These are phyloP conservation scores for Ambrosia artemisiifolia DNA, from an alignment of 129 eudicot genomes.

Conservation along the genomic window DNA sequence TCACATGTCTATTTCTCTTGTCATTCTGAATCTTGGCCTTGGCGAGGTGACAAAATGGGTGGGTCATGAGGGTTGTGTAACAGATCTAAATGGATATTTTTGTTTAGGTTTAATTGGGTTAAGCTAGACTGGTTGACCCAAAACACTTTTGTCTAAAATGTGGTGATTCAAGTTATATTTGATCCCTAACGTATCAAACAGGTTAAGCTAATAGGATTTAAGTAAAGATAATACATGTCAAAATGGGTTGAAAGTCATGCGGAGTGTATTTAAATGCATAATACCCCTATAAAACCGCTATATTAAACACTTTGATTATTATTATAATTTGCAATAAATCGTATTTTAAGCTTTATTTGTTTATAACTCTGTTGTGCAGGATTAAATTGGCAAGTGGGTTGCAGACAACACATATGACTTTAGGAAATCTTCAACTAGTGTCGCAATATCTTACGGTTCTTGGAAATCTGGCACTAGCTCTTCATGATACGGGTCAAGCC, in stretches of 20 bases:
- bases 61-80: not conserved
- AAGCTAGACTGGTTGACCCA: not conserved
- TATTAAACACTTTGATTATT: not conserved
- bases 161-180: not conserved
- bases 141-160: not conserved
- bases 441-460: conserved; percentile 89
- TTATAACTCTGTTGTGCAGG: conserved; percentile 48
- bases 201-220: not conserved
- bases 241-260: not conserved
- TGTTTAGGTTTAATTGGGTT: not conserved
- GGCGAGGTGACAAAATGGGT: not conserved
- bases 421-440: conserved; percentile 97
- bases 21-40: not conserved
- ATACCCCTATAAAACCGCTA: not conserved
- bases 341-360: not conserved
- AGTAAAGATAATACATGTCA: not conserved
- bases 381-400: conserved; percentile 83
- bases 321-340: not conserved
- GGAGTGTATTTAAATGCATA: not conserved
- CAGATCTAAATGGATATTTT: not conserved
- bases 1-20: not conserved
- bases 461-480: conserved; percentile 88
- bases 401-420: conserved; percentile 74
- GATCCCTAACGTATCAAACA: conserved; percentile 3
- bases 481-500: conserved; percentile 91